Percentiles rank a stretch among this genome's conserved stretches.
phyloP scores from a whole-genome alignment of 371 early-diverging fungal genomes.

The Parasitella parasitica region DNA sequence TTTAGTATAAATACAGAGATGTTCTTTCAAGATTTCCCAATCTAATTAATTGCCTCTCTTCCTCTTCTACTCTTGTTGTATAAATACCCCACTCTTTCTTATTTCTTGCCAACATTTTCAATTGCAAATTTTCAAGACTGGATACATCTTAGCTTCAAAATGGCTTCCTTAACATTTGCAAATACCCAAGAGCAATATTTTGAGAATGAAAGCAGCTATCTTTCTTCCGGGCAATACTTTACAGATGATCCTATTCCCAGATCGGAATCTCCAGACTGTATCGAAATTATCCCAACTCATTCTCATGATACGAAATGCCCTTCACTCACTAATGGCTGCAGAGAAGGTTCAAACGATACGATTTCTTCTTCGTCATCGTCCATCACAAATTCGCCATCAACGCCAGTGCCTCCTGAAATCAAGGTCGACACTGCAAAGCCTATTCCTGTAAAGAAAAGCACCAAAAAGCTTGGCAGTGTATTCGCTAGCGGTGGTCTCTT shows the following conservation, averaged over 20 bases:
- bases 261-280: constrained; percentile 21
- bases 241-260: constrained; percentile 19
- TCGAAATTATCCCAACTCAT: background rate
- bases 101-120: too few relatives aligned
- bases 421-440: background rate
- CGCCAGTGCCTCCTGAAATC: constrained; percentile 12
- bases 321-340: constrained; percentile 5
- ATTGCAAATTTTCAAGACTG: background rate
- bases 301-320: constrained; percentile 5
- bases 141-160: background rate
- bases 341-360: constrained; percentile 26
- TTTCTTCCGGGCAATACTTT: constrained; percentile 13
- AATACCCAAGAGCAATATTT: constrained; percentile 5
- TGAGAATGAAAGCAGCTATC: background rate
- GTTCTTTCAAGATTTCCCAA: background rate
- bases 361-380: constrained; percentile 20
- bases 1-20: background rate
- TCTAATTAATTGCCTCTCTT: background rate
- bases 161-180: constrained; percentile 9
- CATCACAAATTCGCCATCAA: background rate
- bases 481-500: constrained; percentile 19
- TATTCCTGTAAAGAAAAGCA: constrained; percentile 17
- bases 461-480: constrained; percentile 16
- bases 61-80: background rate
- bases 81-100: background rate